Evolutionary conservation across 2,329 filamentous ascomycete genomes (phyloP), one percentile per base, ranked within the genome.

Genomic region (Ophiostoma himal-ulmi): DNA sequence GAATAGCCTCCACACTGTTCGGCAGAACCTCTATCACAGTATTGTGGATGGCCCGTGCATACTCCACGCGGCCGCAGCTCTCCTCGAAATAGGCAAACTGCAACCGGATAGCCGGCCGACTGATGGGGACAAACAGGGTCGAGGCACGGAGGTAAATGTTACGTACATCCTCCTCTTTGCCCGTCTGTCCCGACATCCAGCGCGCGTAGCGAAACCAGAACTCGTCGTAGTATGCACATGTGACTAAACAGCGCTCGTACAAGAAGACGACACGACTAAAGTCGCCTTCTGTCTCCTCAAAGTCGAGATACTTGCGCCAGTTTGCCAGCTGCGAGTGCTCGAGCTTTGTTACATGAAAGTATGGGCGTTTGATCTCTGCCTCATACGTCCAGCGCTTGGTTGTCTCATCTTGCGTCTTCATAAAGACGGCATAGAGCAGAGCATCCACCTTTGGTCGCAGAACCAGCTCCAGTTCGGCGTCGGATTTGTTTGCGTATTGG

Each of bases 191-290:
- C 71, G 86, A 85, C 91, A 97, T 96, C 95, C 95, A 99, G 57
- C 94, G 86, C 20, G 91, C 92, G 79, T 97, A 99, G n/a, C 95
- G 91, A 76, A 96, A 88, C 95, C 95, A 99, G 79, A 98, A 96
- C 77, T 98, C 94, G 68, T 98, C 94, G 77, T 99, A 97, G 75
- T 96, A 91, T 20, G 95, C 94, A 76, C 92, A 96, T 0, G 93
- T 94, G 48, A 97, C 92, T 69, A 99, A 81, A 76, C 94, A 98
- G 68, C 95, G 89, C 82, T 99, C 95, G 78, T 99, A 98, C 41
- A 99, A 82, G 77, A 95, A 95, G 6, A 91, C 86, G 65, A 86
- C 90, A 71, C 95, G 88, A 17, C 84, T 80, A 74, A 89, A 92
- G 71, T 94, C 88, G 69, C 91, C 93, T 78, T 97, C 91, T 0